Conservation (phyloP, 75 land plant genomes). For the Ceratopteris richardii region DNA sequence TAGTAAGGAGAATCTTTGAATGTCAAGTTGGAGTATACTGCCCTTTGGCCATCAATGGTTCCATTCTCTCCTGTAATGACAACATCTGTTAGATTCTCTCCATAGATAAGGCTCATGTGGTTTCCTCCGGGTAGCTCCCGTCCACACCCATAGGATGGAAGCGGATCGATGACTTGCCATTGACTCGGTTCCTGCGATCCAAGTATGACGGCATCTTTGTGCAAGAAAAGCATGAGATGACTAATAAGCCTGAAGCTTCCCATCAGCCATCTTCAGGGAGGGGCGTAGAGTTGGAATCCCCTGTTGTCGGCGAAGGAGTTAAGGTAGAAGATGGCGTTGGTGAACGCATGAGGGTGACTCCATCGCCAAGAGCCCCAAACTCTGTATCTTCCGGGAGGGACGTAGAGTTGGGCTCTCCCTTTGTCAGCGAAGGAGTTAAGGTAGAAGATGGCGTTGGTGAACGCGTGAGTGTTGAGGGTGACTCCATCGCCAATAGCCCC, state of each 20-base stretch:
- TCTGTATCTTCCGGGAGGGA: no score
- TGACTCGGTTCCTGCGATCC: slow-evolving; percentile 62
- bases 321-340: slow-evolving; percentile 81
- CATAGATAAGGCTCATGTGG: no score
- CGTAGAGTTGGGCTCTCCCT: no score
- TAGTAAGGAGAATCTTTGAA: slow-evolving; percentile 65
- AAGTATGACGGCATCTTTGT: slow-evolving; percentile 50
- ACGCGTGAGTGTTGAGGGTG: no score
- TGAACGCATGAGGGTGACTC: slow-evolving; percentile 79
- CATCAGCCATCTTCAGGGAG: slow-evolving; percentile 78
- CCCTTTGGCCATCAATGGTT: slow-evolving; percentile 81
- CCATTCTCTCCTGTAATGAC: slow-evolving; percentile 87
- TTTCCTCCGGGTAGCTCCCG: slow-evolving; percentile 66
- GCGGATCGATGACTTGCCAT: slow-evolving; percentile 79
- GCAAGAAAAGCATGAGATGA: slow-evolving; percentile 80
- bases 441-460: no score
- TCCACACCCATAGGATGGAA: slow-evolving; percentile 80
- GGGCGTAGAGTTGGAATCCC: slow-evolving; percentile 85
- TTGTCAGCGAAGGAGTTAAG: no score
- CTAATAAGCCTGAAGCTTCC: slow-evolving; percentile 84
- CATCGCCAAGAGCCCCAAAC: no score
- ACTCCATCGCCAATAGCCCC: slow-evolving; percentile 91
- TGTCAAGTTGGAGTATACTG: slow-evolving; percentile 76
- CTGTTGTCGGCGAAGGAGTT: slow-evolving; percentile 82
- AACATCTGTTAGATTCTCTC: slow-evolving; percentile 63